Base-by-base conservation (phyloP, 106 monocot genomes). In the Platanthera guangdongensis region DNA sequence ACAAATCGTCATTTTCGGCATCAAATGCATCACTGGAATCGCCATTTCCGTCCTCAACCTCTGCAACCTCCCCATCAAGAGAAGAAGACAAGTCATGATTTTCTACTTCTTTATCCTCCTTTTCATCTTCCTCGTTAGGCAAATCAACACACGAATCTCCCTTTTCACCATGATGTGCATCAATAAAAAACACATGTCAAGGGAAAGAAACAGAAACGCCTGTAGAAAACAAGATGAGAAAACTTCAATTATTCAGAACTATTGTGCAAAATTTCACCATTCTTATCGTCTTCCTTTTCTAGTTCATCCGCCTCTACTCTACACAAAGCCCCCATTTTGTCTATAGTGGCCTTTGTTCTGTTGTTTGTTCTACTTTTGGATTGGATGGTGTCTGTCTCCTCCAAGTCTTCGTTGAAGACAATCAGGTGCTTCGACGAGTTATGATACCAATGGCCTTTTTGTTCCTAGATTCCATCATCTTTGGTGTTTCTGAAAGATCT, bases 391-490 rank as follows among this genome's bases (percentile, higher is more conserved):
- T 4, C 9, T 0, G 32, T 18, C 8, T 32, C 32, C 18, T 65
- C 65, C 65, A 65, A 12, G 65, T 4, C 65, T 65, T 65, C 9
- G 11, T 65, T 30, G 65, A 65, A 65, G 65, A 65, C 65, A 65
- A 32, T 12, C 65, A 5, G 47, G 70, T 70, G 70, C 53, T 63
- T 74, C 74, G 64, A 30, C 49, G n/a, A 28, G 74, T 52, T 39
- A 75, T 73, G 64, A 57, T 47, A 18, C 39, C 55, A 8, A 15
- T 49, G 13, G 51, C 50, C 22, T 15, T 48, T 21, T 5, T 11
- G 1, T 11, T 52, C 64, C 68, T 80, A 5, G 53, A 8, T 15
- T 72, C 47, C 32, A 52, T 25, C 28, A 62, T 2, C 46, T 12
- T 73, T n/a, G 72, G 14, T 7, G 59, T 60, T 60, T 60, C 21